phyloP scores from a whole-genome alignment of 257 asterid species.

The Solanum raphanifolium region DNA sequence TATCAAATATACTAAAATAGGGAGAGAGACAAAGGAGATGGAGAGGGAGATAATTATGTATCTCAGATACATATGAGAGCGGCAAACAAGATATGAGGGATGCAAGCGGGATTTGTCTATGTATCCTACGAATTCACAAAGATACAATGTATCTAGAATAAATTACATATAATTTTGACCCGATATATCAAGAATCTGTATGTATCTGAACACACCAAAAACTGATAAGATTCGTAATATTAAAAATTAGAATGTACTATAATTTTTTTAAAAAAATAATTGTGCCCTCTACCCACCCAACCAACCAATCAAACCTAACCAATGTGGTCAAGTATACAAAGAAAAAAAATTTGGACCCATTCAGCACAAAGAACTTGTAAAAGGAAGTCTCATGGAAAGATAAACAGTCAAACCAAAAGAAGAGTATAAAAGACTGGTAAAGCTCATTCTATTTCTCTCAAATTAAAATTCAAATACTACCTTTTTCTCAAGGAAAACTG shows the following conservation, averaged over 20 bases:
- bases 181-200: too few relatives aligned
- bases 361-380: background rate
- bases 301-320: background rate
- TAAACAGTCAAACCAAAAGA: background rate
- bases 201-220: too few relatives aligned
- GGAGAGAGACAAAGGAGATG: background rate
- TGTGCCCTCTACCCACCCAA: background rate
- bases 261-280: fast-evolving
- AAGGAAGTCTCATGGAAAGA: background rate
- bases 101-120: too few relatives aligned
- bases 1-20: too few relatives aligned
- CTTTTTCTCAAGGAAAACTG: too few relatives aligned
- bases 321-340: background rate
- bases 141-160: too few relatives aligned
- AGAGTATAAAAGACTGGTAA: background rate
- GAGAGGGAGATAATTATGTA: background rate
- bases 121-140: too few relatives aligned
- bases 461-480: too few relatives aligned
- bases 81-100: background rate
- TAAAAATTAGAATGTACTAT: too few relatives aligned
- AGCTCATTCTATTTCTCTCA: background rate
- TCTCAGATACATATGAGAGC: background rate
- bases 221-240: too few relatives aligned
- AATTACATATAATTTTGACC: too few relatives aligned
- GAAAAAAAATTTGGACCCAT: background rate